Evolutionary conservation across 352 stramenopile genomes (phyloP).

Genomic region (Phytophthora aleatoria): DNA sequence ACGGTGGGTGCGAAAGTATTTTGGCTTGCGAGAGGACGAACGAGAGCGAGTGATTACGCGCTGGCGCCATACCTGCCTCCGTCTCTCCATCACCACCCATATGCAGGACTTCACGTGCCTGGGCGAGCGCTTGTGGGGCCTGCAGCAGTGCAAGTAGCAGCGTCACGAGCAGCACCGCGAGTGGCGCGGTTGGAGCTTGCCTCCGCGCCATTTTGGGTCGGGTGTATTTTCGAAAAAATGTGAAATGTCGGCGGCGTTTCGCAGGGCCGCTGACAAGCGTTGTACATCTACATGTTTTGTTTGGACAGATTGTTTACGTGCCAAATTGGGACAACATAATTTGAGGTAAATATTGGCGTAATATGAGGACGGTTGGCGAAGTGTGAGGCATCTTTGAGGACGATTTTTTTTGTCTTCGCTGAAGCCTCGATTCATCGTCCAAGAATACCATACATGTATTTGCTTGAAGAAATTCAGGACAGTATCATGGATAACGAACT

Average conservation of each 20-base stretch:
- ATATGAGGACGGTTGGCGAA: constrained; percentile 9
- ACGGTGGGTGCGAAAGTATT: not conserved
- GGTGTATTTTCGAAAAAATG: constrained; percentile 9
- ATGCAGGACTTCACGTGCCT: constrained; percentile 16
- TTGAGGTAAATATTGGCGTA: constrained; percentile 12
- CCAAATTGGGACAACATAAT: constrained; percentile 18
- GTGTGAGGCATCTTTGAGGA: too few relatives aligned
- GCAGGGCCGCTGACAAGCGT: constrained; percentile 17
- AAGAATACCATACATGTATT: too few relatives aligned
- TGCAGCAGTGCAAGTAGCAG: constrained; percentile 4
- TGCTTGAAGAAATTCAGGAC: too few relatives aligned
- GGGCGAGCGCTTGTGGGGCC: constrained; percentile 2
- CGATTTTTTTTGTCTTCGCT: too few relatives aligned
- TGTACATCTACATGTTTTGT: constrained; percentile 9
- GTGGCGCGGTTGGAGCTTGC: constrained; percentile 1
- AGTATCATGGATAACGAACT: too few relatives aligned
- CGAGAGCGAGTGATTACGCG: constrained; percentile 18
- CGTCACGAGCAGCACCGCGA: constrained; percentile 7
- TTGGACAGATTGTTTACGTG: not conserved
- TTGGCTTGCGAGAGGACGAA: constrained; percentile 17
- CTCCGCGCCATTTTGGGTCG: constrained; percentile 1
- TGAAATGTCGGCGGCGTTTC: constrained; percentile 16
- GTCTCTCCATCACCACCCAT: constrained; percentile 6
- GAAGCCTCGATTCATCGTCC: too few relatives aligned
- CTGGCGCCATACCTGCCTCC: constrained; percentile 3